Base-by-base conservation (phyloP, 1,139 yeast species). In the Candida gigantensis region DNA sequence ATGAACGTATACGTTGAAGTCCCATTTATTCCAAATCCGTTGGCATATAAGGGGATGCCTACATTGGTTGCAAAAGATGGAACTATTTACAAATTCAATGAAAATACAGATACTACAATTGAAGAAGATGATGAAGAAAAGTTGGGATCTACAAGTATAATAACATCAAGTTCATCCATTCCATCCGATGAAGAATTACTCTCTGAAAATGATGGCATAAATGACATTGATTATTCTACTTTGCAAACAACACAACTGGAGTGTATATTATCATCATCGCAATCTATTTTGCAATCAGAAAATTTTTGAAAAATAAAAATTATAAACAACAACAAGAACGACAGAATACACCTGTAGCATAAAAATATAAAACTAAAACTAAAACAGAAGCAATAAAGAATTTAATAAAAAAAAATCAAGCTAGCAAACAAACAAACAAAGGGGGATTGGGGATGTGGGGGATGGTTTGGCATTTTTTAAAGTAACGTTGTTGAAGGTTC, bases 401-500 rank as follows among this genome's bases (percentile, higher is more conserved):
- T 10, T 16, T 18, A 21, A 28, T 11, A 25, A 23, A 16, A 25
- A 19, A 9, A 26, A 16, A 32, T 13, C 8, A 18, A 14, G n/a
- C 24, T 21, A 24, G 3, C n/a, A 27, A 9, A 24, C n/a, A 21
- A 15, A 18, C 30, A 28, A n/a, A n/a, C n/a, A n/a, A n/a, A n/a
- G n/a, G n/a, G n/a, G n/a, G n/a, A n/a, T n/a, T n/a, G n/a, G n/a
- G n/a, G n/a, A n/a, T n/a, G n/a, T n/a, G n/a, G n/a, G n/a, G n/a
- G n/a, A n/a, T n/a, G n/a, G n/a, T n/a, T n/a, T n/a, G n/a, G n/a
- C 17, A 11, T 21, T 20, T 17, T 16, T 37, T 35, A 55, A 34
- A 53, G 46, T 28, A 62, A 49, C 32, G 50, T 50, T 25, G 48
- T 52, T 9, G 66, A 53, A 14, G 72, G 70, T 32, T 52, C 58